A percentile compares a stretch with the other conserved stretches of the same genome.
phyloP scores from a whole-genome alignment of 192 early-diverging fungal species.

The Phlyctochytrium bullatum region DNA sequence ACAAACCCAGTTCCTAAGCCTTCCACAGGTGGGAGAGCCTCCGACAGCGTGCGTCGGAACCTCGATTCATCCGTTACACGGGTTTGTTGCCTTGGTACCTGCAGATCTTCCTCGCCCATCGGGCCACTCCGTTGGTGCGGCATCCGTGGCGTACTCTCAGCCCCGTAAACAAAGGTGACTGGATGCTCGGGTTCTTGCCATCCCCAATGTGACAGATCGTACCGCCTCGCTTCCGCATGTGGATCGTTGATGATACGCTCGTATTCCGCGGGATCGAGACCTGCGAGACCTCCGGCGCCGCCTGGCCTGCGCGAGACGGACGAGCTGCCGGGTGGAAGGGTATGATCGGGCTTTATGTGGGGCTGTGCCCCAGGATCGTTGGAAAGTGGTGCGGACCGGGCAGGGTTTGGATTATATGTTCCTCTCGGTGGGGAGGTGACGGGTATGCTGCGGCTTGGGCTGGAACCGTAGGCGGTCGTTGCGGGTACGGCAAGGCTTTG shows the following conservation, averaged over 20 bases:
- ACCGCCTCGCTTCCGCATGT: not conserved
- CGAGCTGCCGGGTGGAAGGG: no score
- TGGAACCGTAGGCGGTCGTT: slow-evolving; percentile 5
- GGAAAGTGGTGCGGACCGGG: no score
- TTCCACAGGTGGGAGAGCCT: not conserved
- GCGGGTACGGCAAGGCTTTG: not conserved
- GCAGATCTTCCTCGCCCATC: slow-evolving; percentile 1
- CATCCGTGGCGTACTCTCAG: not conserved
- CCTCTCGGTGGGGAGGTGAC: not conserved
- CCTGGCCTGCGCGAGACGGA: no score
- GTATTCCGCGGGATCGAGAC: not conserved
- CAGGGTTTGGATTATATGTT: not conserved
- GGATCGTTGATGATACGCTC: not conserved
- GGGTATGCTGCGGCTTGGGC: slow-evolving; percentile 14
- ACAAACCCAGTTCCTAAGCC: not conserved
- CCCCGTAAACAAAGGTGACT: no score
- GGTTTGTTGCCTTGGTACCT: slow-evolving; percentile 8
- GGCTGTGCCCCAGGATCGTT: no score
- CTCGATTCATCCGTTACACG: no score
- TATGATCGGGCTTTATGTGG: no score
- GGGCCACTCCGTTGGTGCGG: not conserved
- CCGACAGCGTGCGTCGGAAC: no score
- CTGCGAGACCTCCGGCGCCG: not conserved
- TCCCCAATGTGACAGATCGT: not conserved
- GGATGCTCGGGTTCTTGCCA: no score